phyloP scores from a whole-genome alignment of 768 basidiomycete genomes.

The Symmetrospora coprosmae region DNA sequence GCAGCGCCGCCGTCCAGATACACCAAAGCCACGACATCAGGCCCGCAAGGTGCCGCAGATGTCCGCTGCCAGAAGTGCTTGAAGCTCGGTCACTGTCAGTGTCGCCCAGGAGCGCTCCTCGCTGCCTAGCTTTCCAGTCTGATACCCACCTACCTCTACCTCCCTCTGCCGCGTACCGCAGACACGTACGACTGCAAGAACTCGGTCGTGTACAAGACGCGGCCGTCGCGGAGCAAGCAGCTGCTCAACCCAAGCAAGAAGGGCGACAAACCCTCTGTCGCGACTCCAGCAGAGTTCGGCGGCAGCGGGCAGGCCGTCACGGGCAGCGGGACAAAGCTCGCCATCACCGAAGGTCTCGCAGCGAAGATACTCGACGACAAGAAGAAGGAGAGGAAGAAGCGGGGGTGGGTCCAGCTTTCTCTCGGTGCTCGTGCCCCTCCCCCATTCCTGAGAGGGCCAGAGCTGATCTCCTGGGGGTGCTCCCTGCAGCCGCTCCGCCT shows the following conservation, averaged over 20 bases:
- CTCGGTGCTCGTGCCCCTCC: too few species aligned
- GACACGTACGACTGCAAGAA: slow-evolving; percentile 83
- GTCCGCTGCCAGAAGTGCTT: slow-evolving; percentile 19
- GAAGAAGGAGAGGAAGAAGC: slow-evolving; percentile 2
- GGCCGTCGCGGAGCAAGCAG: slow-evolving; percentile 77
- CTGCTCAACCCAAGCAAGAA: slow-evolving; percentile 63
- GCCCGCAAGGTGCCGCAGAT: background rate
- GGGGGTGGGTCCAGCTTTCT: background rate
- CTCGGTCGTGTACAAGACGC: slow-evolving; percentile 61
- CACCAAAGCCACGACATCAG: slow-evolving; percentile 6
- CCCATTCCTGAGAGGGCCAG: too few species aligned
- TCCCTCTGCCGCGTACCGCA: too few species aligned
- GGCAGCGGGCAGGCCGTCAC: slow-evolving; percentile 16
- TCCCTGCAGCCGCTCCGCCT: background rate
- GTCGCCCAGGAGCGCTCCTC: background rate
- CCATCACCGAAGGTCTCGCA: slow-evolving; percentile 7
- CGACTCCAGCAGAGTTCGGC: slow-evolving; percentile 73
- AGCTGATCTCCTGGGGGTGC: too few species aligned
- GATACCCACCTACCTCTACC: too few species aligned
- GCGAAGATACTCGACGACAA: slow-evolving; percentile 16
- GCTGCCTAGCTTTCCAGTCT: slow-evolving; percentile 24
- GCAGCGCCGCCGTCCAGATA: slow-evolving; percentile 2
- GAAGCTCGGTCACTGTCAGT: background rate
- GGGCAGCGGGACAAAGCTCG: background rate
- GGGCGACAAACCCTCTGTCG: slow-evolving; percentile 60